phyloP scores from a whole-genome alignment of 768 basidiomycete species.

The Lentinula raphanica region DNA sequence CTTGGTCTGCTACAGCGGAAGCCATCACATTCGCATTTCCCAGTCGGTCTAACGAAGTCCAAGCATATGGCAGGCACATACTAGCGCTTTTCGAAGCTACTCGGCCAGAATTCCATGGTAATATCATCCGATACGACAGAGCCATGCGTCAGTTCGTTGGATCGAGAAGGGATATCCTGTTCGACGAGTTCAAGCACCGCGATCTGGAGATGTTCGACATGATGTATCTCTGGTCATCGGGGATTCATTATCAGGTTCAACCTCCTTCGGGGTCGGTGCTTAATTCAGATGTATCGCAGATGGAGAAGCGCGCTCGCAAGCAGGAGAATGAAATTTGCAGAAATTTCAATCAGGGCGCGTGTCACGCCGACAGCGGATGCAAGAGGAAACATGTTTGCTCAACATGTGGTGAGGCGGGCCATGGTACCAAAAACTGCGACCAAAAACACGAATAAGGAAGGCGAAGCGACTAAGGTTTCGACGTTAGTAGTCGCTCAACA shows the following conservation, averaged over 20 bases:
- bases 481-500: not conserved
- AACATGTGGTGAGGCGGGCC: not conserved
- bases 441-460: not conserved
- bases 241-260: not conserved
- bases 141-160: not conserved
- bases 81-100: not conserved
- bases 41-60: not conserved
- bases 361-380: not conserved
- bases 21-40: not conserved
- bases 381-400: not conserved
- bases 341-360: not conserved
- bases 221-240: not conserved
- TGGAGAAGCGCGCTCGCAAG: not conserved
- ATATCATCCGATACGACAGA: not conserved
- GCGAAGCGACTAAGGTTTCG: not conserved
- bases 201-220: not conserved
- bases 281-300: too few relatives aligned
- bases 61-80: not conserved
- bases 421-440: not conserved
- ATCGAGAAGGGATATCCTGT: not conserved
- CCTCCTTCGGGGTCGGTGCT: not conserved
- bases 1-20: not conserved
- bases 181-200: not conserved
- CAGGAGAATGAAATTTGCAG: not conserved
- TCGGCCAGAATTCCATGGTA: not conserved